phyloP scores from a whole-genome alignment of 75 land plant genomes.

The Chamaecyparis obtusa region DNA sequence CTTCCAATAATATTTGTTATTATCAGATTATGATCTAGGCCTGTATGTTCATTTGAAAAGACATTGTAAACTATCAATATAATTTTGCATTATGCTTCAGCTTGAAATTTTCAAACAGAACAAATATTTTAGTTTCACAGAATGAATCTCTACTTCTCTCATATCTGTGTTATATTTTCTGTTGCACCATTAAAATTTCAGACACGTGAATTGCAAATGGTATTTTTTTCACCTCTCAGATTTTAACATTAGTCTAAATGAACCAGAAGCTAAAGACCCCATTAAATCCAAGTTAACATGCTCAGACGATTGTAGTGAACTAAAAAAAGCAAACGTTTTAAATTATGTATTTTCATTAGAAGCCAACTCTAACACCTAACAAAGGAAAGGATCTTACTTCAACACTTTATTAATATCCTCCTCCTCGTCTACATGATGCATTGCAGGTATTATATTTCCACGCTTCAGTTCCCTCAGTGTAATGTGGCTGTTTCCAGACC shows the following conservation, averaged over 20 bases:
- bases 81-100: too few species aligned
- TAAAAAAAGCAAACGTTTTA: neutral
- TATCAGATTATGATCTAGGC: too few species aligned
- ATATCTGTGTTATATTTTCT: too few species aligned
- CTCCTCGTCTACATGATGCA: constrained; percentile 94
- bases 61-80: too few species aligned
- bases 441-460: constrained; percentile 79
- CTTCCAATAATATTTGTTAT: too few species aligned
- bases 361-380: neutral
- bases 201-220: too few species aligned
- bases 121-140: too few species aligned
- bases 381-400: constrained; percentile 35
- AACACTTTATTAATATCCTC: constrained; percentile 96
- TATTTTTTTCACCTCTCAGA: neutral
- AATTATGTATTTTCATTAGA: neutral
- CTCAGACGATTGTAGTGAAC: neutral
- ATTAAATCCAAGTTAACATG: neutral
- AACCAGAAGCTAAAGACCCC: neutral
- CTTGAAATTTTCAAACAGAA: too few species aligned
- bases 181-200: neutral
- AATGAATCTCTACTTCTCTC: too few species aligned
- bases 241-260: neutral
- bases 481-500: constrained; percentile 82
- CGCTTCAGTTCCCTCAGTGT: constrained; percentile 90
- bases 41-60: too few species aligned